Conservation (phyloP, 768 basidiomycete species). For the Russula sp. region DNA sequence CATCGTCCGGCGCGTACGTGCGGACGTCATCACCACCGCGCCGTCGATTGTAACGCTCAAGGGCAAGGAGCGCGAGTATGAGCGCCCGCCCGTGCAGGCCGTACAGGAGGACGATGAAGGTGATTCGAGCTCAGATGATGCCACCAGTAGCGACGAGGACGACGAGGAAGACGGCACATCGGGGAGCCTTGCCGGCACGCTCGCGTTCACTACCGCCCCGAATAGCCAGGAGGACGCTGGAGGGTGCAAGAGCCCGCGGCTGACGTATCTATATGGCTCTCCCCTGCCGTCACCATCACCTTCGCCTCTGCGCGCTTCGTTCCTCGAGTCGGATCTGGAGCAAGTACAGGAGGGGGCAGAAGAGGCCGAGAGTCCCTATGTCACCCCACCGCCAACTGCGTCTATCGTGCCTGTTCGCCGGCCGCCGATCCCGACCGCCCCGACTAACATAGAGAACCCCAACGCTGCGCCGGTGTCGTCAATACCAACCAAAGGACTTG, state of each 20-base stretch:
- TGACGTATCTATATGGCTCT: background rate
- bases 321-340: constrained; percentile 3
- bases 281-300: constrained; percentile 9
- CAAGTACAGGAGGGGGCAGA: background rate
- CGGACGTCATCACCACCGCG: constrained; percentile 14
- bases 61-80: constrained; percentile 9
- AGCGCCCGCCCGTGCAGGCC: background rate
- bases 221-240: constrained; percentile 21
- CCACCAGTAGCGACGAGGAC: constrained; percentile 3
- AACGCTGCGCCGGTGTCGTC: background rate
- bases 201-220: constrained; percentile 20
- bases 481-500: background rate
- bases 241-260: constrained; percentile 11
- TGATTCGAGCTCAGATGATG: constrained; percentile 8
- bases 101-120: constrained; percentile 15
- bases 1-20: constrained; percentile 22
- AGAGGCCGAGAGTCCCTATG: background rate
- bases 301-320: constrained; percentile 15
- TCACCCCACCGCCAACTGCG: constrained; percentile 5
- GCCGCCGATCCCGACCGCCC: constrained; percentile 2
- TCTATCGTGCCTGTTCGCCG: background rate
- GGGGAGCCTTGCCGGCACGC: constrained; percentile 12
- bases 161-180: constrained; percentile 7
- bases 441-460: background rate
- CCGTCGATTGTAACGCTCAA: background rate